Conservation (phyloP, 2,329 filamentous ascomycete genomes). For the Paracamarosporium sp. region DNA sequence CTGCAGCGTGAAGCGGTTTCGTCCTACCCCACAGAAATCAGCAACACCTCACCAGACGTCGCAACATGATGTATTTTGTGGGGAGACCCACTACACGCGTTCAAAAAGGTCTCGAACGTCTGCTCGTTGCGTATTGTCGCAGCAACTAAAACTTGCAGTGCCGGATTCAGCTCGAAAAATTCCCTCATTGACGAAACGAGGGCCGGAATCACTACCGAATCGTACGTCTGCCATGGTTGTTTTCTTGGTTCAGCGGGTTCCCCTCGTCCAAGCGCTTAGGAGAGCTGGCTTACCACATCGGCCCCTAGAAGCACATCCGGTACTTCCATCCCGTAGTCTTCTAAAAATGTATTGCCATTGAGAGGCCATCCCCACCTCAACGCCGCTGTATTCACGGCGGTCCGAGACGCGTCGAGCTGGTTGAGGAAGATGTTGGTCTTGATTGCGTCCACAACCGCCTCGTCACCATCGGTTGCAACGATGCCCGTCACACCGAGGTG, state of each 20-base stretch:
- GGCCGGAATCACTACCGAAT: slow-evolving; percentile 66
- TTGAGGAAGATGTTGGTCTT: slow-evolving; percentile 74
- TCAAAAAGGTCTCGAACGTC: slow-evolving; percentile 71
- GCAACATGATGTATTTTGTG: slow-evolving; percentile 22
- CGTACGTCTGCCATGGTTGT: slow-evolving; percentile 66
- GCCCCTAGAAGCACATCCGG: slow-evolving; percentile 74
- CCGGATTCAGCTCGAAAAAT: slow-evolving; percentile 64
- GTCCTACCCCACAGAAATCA: slow-evolving; percentile 49
- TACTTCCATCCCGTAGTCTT: slow-evolving; percentile 54
- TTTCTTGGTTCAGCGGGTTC: slow-evolving; percentile 10
- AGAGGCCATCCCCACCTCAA: slow-evolving; percentile 70
- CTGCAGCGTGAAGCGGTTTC: slow-evolving; percentile 44
- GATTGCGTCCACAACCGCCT: slow-evolving; percentile 72
- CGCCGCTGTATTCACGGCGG: slow-evolving; percentile 58
- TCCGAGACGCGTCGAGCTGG: slow-evolving; percentile 55
- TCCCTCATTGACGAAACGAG: slow-evolving; percentile 70
- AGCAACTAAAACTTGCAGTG: slow-evolving; percentile 68
- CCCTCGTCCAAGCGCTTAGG: slow-evolving; percentile 4
- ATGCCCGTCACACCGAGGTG: slow-evolving; percentile 66
- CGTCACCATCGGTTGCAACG: slow-evolving; percentile 76
- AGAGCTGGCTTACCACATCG: slow-evolving; percentile 63
- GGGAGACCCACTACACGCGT: slow-evolving; percentile 61
- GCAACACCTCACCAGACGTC: slow-evolving; percentile 31
- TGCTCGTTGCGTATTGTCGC: slow-evolving; percentile 73
- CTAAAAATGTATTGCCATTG: slow-evolving; percentile 64